Evolutionary conservation across 208 protist species (phyloP).

Genomic region (Porcisia deanei): DNA sequence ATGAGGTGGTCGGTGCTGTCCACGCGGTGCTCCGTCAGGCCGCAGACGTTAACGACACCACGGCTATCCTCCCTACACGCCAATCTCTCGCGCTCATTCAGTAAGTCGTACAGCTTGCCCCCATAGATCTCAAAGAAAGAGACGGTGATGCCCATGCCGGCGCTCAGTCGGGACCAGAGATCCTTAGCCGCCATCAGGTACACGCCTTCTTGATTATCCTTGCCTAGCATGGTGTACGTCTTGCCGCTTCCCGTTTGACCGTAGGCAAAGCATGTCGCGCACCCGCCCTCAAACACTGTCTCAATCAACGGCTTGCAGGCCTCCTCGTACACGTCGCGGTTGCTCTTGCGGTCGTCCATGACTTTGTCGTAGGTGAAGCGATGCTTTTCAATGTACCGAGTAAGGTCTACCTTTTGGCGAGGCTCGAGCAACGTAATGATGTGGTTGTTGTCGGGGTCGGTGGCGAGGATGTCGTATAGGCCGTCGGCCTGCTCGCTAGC

Average conservation of each 20-base stretch:
- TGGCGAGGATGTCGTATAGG: constrained; percentile 90
- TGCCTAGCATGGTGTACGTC: constrained; percentile 93
- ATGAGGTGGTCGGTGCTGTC: constrained; percentile 64
- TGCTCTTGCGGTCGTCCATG: constrained; percentile 91
- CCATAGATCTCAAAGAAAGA: constrained; percentile 92
- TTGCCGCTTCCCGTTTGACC: constrained; percentile 94
- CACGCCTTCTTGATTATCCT: constrained; percentile 83
- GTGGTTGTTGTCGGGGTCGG: constrained; percentile 79
- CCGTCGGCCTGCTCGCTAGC: constrained; percentile 70
- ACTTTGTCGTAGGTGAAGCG: constrained; percentile 96
- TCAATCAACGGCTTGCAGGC: constrained; percentile 92
- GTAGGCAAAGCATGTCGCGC: constrained; percentile 93
- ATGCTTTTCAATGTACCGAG: constrained; percentile 96
- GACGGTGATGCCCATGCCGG: constrained; percentile 58
- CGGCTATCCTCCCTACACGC: constrained; percentile 95
- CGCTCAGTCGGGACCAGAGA: constrained; percentile 74
- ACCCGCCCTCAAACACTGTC: constrained; percentile 89
- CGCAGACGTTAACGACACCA: constrained; percentile 79
- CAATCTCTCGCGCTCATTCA: constrained; percentile 77
- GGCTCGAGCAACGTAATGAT: constrained; percentile 85
- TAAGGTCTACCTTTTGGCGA: constrained; percentile 95
- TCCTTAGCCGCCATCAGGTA: constrained; percentile 77
- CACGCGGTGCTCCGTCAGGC: constrained; percentile 76
- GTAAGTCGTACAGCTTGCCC: constrained; percentile 79
- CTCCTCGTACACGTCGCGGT: constrained; percentile 90